Evolutionary conservation across 208 protist genomes (phyloP).

Genomic region (Leishmania major): DNA sequence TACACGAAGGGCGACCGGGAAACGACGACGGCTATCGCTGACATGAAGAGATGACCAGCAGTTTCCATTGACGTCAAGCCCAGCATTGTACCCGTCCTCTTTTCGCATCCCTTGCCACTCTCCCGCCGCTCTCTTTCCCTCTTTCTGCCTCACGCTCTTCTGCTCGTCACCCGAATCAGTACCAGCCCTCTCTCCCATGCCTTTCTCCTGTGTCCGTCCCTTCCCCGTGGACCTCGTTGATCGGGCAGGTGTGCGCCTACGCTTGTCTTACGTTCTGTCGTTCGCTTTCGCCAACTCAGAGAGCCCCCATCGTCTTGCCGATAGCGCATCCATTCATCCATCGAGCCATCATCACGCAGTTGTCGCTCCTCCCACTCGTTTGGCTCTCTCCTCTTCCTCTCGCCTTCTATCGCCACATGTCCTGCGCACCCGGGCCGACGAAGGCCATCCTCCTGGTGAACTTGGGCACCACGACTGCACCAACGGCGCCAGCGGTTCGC

Average conservation of each 20-base stretch:
- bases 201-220: neutral
- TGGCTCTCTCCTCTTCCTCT: neutral
- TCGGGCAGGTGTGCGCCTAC: too few relatives aligned
- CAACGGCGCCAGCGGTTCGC: slow-evolving; percentile 21
- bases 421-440: neutral
- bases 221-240: neutral
- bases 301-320: neutral
- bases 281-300: neutral
- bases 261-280: neutral
- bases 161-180: neutral
- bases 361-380: neutral
- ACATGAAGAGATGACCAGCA: neutral
- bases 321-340: neutral
- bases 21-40: neutral
- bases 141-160: neutral
- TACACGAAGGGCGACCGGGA: neutral
- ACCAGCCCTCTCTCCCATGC: neutral
- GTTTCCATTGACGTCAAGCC: neutral
- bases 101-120: neutral
- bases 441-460: slow-evolving; percentile 50
- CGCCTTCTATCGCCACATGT: slow-evolving; percentile 7
- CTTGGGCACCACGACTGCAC: slow-evolving; percentile 31
- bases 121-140: neutral
- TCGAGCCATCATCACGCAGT: neutral
- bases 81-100: neutral